These are phyloP conservation scores for Bruguiera sexangula DNA, from an alignment of 345 rosid genomes.

Conservation along the genomic window DNA sequence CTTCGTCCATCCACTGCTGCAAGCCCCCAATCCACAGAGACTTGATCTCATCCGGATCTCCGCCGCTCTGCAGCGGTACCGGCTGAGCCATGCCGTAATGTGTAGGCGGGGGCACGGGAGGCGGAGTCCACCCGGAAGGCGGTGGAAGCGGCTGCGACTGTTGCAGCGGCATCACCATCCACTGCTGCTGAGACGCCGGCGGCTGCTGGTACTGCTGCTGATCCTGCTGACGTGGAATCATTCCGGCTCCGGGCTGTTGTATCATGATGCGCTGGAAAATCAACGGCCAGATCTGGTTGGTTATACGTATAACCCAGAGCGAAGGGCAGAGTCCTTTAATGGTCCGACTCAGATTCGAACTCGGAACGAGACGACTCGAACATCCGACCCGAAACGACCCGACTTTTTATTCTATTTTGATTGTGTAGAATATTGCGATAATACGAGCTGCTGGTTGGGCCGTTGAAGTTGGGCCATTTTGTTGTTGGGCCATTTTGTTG, in stretches of 20 bases:
- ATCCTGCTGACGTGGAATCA: slow-evolving; percentile 25
- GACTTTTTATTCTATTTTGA: no score
- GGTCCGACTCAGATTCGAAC: no score
- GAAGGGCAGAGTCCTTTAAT: no score
- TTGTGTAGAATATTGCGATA: no score
- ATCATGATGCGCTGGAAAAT: slow-evolving; percentile 35
- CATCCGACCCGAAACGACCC: no score
- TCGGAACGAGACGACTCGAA: no score
- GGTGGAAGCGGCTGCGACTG: slow-evolving; percentile 61
- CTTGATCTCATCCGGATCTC: slow-evolving; percentile 46
- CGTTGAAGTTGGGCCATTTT: no score
- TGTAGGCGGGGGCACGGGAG: slow-evolving; percentile 59
- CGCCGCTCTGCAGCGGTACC: background rate
- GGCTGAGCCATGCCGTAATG: slow-evolving; percentile 32
- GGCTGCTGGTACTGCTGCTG: slow-evolving; percentile 52
- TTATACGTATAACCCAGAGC: background rate
- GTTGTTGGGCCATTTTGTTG: no score
- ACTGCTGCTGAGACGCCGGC: slow-evolving; percentile 23
- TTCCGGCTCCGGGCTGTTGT: slow-evolving; percentile 73
- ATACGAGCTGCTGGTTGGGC: no score
- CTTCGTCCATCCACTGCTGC: slow-evolving; percentile 94
- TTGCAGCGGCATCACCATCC: slow-evolving; percentile 67
- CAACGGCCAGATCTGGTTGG: background rate
- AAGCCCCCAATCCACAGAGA: slow-evolving; percentile 94
- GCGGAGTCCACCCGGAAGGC: slow-evolving; percentile 73